phyloP scores from a whole-genome alignment of 108 stramenopile species.

The Skeletonema costatum region DNA sequence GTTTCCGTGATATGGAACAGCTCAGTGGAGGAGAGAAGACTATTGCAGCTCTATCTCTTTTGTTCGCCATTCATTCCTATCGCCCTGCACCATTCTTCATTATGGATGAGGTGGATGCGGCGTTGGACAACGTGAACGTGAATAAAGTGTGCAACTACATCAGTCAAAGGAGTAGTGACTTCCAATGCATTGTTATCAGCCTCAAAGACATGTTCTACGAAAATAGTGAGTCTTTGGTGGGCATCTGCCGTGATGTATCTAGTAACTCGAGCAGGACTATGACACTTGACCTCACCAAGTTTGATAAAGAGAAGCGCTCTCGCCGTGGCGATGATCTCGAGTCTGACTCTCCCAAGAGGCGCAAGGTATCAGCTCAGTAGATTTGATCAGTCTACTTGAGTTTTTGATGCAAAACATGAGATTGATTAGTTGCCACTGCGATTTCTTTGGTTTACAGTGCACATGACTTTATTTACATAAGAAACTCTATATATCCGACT shows the following conservation, averaged over 20 bases:
- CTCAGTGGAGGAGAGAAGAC: slow-evolving; percentile 99
- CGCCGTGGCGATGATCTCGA: neutral
- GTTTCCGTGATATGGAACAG: slow-evolving; percentile 99
- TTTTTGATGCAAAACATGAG: neutral
- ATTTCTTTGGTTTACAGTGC: neutral
- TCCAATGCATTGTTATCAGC: slow-evolving; percentile 99
- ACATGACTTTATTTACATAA: neutral
- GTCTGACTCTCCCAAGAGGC: neutral
- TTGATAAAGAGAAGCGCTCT: slow-evolving; percentile 42
- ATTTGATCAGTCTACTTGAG: neutral
- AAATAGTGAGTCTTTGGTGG: slow-evolving; percentile 87
- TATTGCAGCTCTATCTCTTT: slow-evolving; percentile 95
- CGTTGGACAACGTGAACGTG: slow-evolving; percentile 95
- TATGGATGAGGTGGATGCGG: slow-evolving; percentile 98
- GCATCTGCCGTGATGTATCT: slow-evolving; percentile 90
- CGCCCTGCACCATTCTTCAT: slow-evolving; percentile 97
- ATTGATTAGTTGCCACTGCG: neutral
- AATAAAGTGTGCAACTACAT: slow-evolving; percentile 99
- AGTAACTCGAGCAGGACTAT: slow-evolving; percentile 80
- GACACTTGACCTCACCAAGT: slow-evolving; percentile 84
- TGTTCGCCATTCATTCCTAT: slow-evolving; percentile 98
- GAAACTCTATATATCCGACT: neutral
- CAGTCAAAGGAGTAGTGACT: slow-evolving; percentile 84
- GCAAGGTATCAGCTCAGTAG: slow-evolving; percentile 2
- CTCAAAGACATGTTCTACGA: slow-evolving; percentile 98